Base-by-base conservation (phyloP, 2,329 filamentous ascomycete species). In the Sclerotinia borealis region DNA sequence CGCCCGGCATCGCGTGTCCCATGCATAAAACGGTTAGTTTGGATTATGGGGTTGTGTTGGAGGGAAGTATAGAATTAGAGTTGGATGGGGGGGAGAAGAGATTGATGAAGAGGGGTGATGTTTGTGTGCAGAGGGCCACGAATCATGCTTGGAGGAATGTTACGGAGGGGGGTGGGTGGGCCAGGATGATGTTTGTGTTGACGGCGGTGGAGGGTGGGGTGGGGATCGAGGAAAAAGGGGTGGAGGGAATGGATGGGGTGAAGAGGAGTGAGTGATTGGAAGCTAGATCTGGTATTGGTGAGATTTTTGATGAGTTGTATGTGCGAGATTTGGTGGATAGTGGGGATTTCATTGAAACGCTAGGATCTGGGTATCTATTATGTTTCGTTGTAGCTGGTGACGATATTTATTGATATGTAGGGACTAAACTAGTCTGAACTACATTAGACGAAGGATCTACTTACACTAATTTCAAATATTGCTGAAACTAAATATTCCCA, bases 1-100 rank as follows among this genome's bases (percentile, higher is more conserved):
- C 64, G 0, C 72, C 72, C 0, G 62, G 58, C 1, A 19, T 25
- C 3, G n/a, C 34, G 2, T 63, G 72, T 11, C 76, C 77, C 0
- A 77, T 80, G 76, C 79, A 80, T 64, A 75, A 76, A 22, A 80
- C 78, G 0, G 61, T 72, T 27, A 79, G 73, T 59, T 67, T 79
- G 22, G 79, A 81, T 67, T 80, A 79, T 56, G 72, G 70, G 19
- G 70, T 77, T 36, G 74, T 81, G 19, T 19, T 80, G 9, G 70
- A 73, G 9, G 78, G 79, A 2, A 72, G 75, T 61, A 74, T 80
- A 7, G 75, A 77, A 4, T 66, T 79, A n/a, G 68, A 63, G 6
- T 72, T 81, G 1, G 79, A 80, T 64, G 69, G 72, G 4, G 78
- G 78, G 7, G 77, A 77, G 59, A 76, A 74, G 68, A 77, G 69